These are phyloP conservation scores for Panaeolus papilionaceus DNA, from an alignment of 768 basidiomycete species.

Conservation along the genomic window DNA sequence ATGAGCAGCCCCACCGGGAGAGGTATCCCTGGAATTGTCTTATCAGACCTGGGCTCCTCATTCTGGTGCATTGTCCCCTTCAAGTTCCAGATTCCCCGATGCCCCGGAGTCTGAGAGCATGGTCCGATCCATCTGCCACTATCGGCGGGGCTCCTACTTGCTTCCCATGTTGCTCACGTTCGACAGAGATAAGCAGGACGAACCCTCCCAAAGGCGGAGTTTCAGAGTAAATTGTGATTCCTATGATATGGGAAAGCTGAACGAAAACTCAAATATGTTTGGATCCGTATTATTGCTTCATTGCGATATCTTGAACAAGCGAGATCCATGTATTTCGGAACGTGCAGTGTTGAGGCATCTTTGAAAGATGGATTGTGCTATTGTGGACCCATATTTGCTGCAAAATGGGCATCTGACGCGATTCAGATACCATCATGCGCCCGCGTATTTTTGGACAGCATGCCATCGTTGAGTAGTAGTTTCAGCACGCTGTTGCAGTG, in stretches of 20 bases:
- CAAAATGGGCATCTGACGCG: background rate
- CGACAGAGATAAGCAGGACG: background rate
- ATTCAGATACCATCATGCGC: background rate
- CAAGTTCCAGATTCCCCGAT: background rate
- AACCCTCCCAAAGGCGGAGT: background rate
- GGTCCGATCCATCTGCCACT: constrained; percentile 1
- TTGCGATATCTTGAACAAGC: background rate
- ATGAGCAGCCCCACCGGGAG: background rate
- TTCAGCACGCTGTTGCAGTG: background rate
- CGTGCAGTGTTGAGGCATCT: background rate
- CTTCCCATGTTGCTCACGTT: background rate
- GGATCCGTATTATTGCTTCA: background rate
- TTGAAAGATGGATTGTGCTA: background rate
- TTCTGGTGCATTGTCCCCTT: background rate
- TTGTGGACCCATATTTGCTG: background rate
- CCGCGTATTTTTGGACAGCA: background rate
- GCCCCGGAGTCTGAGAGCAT: constrained; percentile 1
- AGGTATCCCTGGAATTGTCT: constrained; percentile 5
- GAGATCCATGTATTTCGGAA: background rate
- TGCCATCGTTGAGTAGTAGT: background rate
- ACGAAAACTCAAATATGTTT: background rate
- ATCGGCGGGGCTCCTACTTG: background rate
- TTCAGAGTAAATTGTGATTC: background rate
- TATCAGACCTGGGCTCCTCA: background rate
- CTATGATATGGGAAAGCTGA: background rate